Conservation (phyloP, 192 early-diverging fungal species). For the Spinellus fusiger region DNA sequence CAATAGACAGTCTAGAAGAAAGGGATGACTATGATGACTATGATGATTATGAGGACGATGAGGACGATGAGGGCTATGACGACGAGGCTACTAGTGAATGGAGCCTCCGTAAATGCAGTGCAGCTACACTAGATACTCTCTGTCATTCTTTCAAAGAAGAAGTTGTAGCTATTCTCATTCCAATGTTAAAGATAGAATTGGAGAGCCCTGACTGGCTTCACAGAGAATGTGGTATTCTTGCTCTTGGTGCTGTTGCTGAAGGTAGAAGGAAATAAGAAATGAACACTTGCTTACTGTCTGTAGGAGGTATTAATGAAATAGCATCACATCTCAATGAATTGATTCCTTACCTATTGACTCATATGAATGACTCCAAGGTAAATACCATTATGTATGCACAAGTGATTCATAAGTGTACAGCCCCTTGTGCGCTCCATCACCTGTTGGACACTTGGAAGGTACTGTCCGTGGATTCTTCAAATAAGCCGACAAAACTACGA, state of each 20-base stretch:
- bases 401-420: slow-evolving; percentile 28
- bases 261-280: slow-evolving; percentile 17
- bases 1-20: neutral
- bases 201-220: slow-evolving; percentile 83
- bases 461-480: slow-evolving; percentile 35
- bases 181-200: slow-evolving; percentile 80
- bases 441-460: slow-evolving; percentile 97
- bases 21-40: slow-evolving; percentile 35
- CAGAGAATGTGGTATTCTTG: slow-evolving; percentile 93
- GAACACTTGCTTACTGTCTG: neutral
- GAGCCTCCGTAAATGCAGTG: slow-evolving; percentile 98
- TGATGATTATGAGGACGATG: slow-evolving; percentile 78
- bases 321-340: slow-evolving; percentile 82
- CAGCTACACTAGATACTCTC: slow-evolving; percentile 92
- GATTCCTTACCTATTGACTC: slow-evolving; percentile 78
- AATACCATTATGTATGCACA: neutral
- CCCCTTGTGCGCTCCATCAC: slow-evolving; percentile 94
- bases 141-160: slow-evolving; percentile 86
- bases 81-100: slow-evolving; percentile 87
- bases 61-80: slow-evolving; percentile 78
- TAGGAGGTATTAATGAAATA: slow-evolving; percentile 79
- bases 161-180: slow-evolving; percentile 79
- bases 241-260: slow-evolving; percentile 97
- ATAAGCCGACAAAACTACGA: slow-evolving; percentile 20
- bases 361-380: slow-evolving; percentile 76